These are phyloP conservation scores for Senecio squalidus DNA, from an alignment of 140 eudicot species.

Conservation along the genomic window DNA sequence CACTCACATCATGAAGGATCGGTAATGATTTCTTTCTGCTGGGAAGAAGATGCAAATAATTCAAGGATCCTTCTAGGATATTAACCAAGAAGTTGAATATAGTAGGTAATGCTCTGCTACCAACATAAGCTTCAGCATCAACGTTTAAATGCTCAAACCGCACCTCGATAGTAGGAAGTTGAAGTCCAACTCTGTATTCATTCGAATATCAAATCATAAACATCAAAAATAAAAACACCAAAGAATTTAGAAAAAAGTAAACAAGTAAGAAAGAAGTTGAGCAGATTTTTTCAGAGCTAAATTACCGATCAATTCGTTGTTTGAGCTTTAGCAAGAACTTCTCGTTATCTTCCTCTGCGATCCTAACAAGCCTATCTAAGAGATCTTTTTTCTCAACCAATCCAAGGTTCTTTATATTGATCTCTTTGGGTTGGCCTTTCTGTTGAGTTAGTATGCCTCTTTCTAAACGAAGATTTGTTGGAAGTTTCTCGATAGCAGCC, in stretches of 20 bases:
- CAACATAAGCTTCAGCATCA: constrained; percentile 51
- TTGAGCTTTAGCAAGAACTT: constrained; percentile 50
- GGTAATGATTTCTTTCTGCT: constrained; percentile 43
- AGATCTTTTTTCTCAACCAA: constrained; percentile 33
- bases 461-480: constrained; percentile 39
- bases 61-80: constrained; percentile 41
- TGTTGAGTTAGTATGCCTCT: constrained; percentile 42
- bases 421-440: constrained; percentile 32
- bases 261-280: no score
- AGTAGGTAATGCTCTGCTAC: constrained; percentile 55
- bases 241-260: neutral
- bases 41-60: constrained; percentile 38
- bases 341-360: constrained; percentile 54
- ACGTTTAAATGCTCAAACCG: constrained; percentile 52
- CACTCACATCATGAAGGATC: constrained; percentile 56
- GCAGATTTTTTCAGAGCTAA: neutral
- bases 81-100: constrained; percentile 40
- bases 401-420: constrained; percentile 43
- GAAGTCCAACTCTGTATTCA: constrained; percentile 48
- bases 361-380: constrained; percentile 42
- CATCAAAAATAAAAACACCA: neutral
- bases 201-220: neutral
- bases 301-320: constrained; percentile 46
- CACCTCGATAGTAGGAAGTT: constrained; percentile 50
- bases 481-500: constrained; percentile 53